Conservation (phyloP, 768 basidiomycete genomes). For the Hygrophorus pudorinus region DNA sequence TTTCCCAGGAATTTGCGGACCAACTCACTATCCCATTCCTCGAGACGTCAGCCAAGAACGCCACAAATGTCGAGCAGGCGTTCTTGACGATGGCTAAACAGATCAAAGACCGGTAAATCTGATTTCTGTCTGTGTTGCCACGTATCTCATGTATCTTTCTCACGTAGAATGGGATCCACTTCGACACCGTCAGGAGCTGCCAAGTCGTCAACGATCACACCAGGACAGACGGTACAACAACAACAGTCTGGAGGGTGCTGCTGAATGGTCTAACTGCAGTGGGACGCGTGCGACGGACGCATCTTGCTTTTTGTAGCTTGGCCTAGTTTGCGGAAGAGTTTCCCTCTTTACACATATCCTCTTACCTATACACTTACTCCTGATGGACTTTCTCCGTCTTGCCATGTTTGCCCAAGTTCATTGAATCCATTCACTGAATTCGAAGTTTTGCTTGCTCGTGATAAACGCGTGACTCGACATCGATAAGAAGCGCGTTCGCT, state of each 20-base stretch:
- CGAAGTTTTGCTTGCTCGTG: background rate
- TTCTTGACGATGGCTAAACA: constrained; percentile 99
- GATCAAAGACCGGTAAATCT: constrained; percentile 72
- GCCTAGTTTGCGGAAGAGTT: constrained; percentile 12
- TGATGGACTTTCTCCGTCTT: background rate
- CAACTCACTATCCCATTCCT: constrained; percentile 91
- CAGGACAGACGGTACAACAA: constrained; percentile 76
- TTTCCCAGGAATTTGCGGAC: constrained; percentile 79
- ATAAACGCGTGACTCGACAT: background rate
- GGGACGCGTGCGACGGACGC: background rate
- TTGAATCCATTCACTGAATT: background rate
- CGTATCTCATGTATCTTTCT: constrained; percentile 1
- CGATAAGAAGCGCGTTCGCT: no score
- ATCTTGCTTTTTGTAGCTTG: constrained; percentile 1
- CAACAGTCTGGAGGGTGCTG: constrained; percentile 71
- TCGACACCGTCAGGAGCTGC: constrained; percentile 63
- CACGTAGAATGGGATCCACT: constrained; percentile 71
- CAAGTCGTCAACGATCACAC: constrained; percentile 77
- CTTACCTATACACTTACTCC: constrained; percentile 4
- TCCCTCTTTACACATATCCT: constrained; percentile 12
- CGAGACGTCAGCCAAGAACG: constrained; percentile 99
- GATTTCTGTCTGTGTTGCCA: background rate
- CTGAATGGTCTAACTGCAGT: constrained; percentile 29
- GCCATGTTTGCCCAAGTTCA: constrained; percentile 1
- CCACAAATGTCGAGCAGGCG: constrained; percentile 97